Percentiles rank a stretch among this genome's conserved stretches.
Conservation (phyloP, 305 asterid species). For the Euphrasia arctica region DNA sequence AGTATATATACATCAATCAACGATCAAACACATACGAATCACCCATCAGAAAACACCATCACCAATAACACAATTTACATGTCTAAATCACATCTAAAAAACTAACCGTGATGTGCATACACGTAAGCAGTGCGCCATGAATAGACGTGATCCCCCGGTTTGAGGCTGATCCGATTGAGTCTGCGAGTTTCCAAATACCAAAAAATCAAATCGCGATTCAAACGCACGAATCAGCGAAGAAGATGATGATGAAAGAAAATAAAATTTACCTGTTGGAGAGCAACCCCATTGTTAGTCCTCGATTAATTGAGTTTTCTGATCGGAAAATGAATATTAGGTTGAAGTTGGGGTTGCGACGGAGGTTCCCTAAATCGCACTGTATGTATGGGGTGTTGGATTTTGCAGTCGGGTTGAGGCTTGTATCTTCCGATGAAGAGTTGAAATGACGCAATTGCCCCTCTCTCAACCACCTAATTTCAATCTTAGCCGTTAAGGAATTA, state of each 20-base stretch:
- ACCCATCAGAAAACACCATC: background rate
- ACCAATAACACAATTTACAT: background rate
- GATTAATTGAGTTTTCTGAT: constrained; percentile 5
- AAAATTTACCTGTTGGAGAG: constrained; percentile 66
- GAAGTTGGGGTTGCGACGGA: background rate
- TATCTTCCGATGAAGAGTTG: background rate
- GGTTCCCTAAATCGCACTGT: constrained; percentile 1
- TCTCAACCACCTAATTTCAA: background rate
- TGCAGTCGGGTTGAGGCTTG: background rate
- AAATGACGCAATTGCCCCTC: constrained; percentile 32
- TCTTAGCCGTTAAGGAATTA: constrained; percentile 31
- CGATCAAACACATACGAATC: background rate
- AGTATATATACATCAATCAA: background rate
- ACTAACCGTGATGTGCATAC: constrained; percentile 91
- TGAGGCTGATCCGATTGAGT: constrained; percentile 54
- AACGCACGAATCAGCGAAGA: background rate
- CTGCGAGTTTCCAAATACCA: constrained; percentile 36
- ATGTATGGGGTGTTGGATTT: background rate
- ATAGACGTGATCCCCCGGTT: constrained; percentile 92
- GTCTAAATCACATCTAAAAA: constrained; percentile 1
- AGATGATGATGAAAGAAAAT: background rate
- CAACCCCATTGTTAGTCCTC: constrained; percentile 57
- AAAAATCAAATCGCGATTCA: background rate
- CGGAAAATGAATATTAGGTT: background rate
- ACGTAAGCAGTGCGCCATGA: constrained; percentile 87